A percentile compares a stretch with the other conserved stretches of the same genome.
Evolutionary conservation across 768 basidiomycete species (phyloP).

Genomic region (Xerocomellus intermedius): DNA sequence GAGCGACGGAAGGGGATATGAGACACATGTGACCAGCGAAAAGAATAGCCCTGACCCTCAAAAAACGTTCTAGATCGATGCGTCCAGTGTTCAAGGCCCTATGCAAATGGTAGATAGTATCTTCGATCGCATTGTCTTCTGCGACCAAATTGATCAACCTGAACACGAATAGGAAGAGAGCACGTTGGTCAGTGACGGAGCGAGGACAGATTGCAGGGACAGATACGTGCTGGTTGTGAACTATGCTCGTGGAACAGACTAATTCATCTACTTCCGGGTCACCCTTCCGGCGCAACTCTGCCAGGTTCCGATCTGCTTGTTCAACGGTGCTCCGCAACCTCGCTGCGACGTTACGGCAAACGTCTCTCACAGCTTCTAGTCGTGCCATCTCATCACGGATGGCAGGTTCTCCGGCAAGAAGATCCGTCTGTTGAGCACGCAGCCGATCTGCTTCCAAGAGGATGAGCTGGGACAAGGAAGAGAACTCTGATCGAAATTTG

Average conservation of each 20-base stretch:
- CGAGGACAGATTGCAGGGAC: neutral
- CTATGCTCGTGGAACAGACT: conserved; percentile 92
- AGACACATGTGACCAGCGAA: conserved; percentile 16
- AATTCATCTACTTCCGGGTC: conserved; percentile 96
- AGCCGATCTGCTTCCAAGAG: conserved; percentile 70
- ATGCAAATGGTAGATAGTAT: conserved; percentile 96
- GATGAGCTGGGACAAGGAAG: conserved; percentile 64
- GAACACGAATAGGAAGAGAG: conserved; percentile 1
- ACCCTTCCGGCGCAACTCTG: conserved; percentile 76
- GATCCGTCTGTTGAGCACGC: conserved; percentile 77
- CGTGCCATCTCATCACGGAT: conserved; percentile 96
- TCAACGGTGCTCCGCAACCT: conserved; percentile 63
- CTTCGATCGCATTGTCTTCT: conserved; percentile 98
- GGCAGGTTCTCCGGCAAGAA: conserved; percentile 87
- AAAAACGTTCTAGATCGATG: conserved; percentile 91
- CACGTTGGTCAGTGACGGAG: conserved; percentile 17
- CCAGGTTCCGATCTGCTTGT: conserved; percentile 69
- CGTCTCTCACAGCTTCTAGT: conserved; percentile 87
- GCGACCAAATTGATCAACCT: conserved; percentile 96
- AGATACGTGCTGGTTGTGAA: conserved; percentile 82
- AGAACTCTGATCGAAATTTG: conserved; percentile 69
- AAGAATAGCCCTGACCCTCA: conserved; percentile 61
- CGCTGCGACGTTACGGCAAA: conserved; percentile 76
- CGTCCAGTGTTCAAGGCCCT: conserved; percentile 88
- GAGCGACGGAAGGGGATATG: conserved; percentile 19